Conservation (phyloP, 164 flowering plant species). For the Chimonanthus salicifolius region DNA sequence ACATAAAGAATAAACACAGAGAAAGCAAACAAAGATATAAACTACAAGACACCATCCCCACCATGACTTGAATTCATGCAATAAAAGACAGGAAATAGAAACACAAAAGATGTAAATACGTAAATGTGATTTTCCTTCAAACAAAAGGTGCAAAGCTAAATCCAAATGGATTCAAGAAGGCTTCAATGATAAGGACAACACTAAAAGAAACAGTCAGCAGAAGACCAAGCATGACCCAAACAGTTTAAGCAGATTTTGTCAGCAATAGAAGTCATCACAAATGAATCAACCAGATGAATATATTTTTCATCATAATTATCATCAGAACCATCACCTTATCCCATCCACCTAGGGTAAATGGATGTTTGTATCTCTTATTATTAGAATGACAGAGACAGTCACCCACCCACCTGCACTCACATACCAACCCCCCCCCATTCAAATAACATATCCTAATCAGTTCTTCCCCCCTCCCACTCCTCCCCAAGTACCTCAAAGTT, state of each 20-base stretch:
- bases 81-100: not conserved
- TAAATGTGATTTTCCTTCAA: too few relatives aligned
- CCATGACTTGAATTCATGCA: not conserved
- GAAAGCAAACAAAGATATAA: not conserved
- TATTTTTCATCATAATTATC: too few relatives aligned
- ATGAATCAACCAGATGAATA: too few relatives aligned
- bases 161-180: not conserved
- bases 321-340: too few relatives aligned
- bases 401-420: too few relatives aligned
- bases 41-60: not conserved
- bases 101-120: not conserved
- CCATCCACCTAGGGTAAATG: too few relatives aligned
- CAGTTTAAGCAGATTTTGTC: not conserved
- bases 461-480: too few relatives aligned
- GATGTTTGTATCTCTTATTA: too few relatives aligned
- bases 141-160: not conserved
- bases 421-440: too few relatives aligned
- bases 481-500: too few relatives aligned
- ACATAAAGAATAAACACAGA: constrained; percentile 3
- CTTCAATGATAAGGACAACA: not conserved
- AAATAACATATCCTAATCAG: too few relatives aligned
- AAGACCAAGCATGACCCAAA: not conserved
- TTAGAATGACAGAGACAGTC: too few relatives aligned
- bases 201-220: not conserved
- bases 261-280: not conserved